A percentile compares a stretch with the other conserved stretches of the same genome.
phyloP scores from a whole-genome alignment of 306 rosid genomes.

The Crataegus laevigata region DNA sequence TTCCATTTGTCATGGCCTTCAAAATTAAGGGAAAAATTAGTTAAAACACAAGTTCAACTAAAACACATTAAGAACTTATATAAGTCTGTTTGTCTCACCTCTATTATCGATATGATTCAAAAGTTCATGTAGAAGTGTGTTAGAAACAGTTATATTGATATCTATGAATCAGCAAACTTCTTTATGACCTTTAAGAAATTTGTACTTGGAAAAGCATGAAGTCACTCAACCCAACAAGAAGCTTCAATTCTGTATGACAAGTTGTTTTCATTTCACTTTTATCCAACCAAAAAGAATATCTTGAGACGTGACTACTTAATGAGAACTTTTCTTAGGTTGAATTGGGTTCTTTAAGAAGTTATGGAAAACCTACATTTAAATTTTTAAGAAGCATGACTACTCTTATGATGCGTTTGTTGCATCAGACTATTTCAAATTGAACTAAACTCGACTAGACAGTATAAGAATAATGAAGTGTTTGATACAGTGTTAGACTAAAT shows the following conservation, averaged over 20 bases:
- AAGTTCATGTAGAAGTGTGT: neutral
- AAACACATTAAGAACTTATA: too few species aligned
- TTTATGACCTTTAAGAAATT: neutral
- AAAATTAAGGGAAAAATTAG: neutral
- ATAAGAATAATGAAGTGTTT: too few species aligned
- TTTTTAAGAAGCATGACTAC: neutral
- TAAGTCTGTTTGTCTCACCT: too few species aligned
- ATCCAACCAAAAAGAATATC: neutral
- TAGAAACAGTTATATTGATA: too few species aligned
- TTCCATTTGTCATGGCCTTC: constrained; percentile 79
- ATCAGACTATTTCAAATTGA: too few species aligned
- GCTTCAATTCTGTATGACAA: neutral
- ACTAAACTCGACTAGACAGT: too few species aligned
- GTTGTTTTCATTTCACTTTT: neutral
- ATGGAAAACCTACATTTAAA: neutral
- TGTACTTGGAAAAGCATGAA: neutral
- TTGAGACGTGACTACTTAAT: neutral
- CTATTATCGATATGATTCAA: neutral
- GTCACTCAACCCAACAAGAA: neutral
- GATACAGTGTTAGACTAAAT: too few species aligned
- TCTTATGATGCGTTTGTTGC: neutral
- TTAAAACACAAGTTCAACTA: neutral
- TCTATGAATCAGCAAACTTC: neutral
- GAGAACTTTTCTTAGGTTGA: neutral
- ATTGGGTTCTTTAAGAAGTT: neutral